Percentiles rank a stretch among this genome's conserved stretches.
Evolutionary conservation across 306 rosid species (phyloP).

Genomic region (Fagus sylvatica): DNA sequence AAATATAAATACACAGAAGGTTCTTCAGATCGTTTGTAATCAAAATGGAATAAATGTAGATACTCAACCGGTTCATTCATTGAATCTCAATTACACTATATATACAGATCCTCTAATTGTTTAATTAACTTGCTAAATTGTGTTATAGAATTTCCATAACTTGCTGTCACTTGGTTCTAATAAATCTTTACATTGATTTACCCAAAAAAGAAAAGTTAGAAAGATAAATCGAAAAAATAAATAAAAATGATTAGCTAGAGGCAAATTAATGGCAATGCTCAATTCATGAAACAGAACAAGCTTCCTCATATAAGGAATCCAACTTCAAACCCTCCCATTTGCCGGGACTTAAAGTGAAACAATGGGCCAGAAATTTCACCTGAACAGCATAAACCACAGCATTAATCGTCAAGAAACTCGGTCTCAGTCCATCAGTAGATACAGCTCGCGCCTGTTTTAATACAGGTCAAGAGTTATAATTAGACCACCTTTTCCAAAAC

Average conservation of each 20-base stretch:
- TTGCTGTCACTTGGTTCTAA: neutral
- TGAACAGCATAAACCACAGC: conserved; percentile 85
- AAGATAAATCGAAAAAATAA: neutral
- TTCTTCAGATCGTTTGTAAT: neutral
- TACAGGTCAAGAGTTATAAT: conserved; percentile 9
- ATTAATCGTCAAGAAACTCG: conserved; percentile 78
- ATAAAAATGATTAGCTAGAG: neutral
- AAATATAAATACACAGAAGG: neutral
- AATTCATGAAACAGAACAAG: conserved; percentile 20
- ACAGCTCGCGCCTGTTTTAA: conserved; percentile 87
- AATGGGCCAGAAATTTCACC: conserved; percentile 56
- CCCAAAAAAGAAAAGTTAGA: neutral
- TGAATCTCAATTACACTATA: neutral
- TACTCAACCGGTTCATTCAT: neutral
- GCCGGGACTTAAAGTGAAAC: conserved; percentile 13
- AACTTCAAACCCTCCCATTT: conserved; percentile 17
- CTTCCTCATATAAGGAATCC: conserved; percentile 22
- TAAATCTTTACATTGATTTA: neutral
- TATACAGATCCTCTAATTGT: neutral
- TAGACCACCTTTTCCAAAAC: neutral
- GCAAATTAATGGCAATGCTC: neutral
- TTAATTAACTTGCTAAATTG: neutral
- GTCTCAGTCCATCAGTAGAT: conserved; percentile 93
- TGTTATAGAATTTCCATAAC: neutral
- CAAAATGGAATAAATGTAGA: neutral